Evolutionary conservation across 306 rosid genomes (phyloP).

Genomic region (Trifolium fragiferum): DNA sequence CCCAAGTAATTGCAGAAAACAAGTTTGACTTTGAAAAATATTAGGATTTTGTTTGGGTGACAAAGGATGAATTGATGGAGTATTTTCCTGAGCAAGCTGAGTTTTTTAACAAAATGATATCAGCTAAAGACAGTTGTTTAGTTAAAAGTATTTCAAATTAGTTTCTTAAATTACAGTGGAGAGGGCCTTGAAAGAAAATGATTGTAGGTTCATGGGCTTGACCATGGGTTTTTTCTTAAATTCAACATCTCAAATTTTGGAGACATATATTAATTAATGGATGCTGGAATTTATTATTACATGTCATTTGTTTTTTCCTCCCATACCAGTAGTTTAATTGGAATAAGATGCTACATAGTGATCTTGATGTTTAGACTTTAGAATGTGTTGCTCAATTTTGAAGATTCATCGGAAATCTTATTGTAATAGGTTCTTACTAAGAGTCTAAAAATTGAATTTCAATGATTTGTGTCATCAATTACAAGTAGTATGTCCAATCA

Average conservation of each 20-base stretch:
- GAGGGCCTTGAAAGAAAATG: conserved; percentile 31
- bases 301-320: too few species aligned
- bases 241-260: background rate
- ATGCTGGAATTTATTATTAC: too few species aligned
- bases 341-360: too few species aligned
- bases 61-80: conserved; percentile 84
- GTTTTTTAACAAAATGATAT: conserved; percentile 82
- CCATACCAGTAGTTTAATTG: too few species aligned
- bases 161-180: background rate
- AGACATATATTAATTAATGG: too few species aligned
- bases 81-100: conserved; percentile 84
- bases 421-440: too few species aligned
- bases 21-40: conserved; percentile 60
- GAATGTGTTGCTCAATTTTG: too few species aligned
- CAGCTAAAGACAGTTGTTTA: conserved; percentile 51
- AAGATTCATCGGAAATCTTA: too few species aligned
- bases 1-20: conserved; percentile 84
- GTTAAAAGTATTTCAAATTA: conserved; percentile 27
- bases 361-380: too few species aligned
- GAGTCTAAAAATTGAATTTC: too few species aligned
- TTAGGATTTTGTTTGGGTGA: conserved; percentile 88
- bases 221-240: conserved; percentile 17
- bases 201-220: conserved; percentile 11
- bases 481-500: too few species aligned
- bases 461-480: too few species aligned